phyloP scores from a whole-genome alignment of 2,329 filamentous ascomycete genomes.

The Colletotrichum neosansevieriae region DNA sequence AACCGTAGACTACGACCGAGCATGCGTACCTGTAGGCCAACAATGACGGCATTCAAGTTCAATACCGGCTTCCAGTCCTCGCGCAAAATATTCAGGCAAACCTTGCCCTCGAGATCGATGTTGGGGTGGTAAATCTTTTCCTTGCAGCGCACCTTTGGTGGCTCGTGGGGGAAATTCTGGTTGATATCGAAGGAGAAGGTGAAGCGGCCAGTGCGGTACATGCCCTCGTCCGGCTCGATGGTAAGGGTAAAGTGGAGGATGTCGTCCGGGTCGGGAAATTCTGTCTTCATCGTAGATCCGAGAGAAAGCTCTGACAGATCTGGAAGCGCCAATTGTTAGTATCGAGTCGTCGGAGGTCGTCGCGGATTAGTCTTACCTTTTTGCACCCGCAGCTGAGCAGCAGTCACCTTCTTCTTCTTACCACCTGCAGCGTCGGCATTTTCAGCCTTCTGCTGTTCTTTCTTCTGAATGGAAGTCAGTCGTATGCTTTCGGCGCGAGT shows the following conservation, averaged over 20 bases:
- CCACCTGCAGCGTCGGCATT: constrained; percentile 80
- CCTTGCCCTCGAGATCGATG: constrained; percentile 97
- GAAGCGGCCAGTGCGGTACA: constrained; percentile 90
- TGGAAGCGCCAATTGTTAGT: constrained; percentile 50
- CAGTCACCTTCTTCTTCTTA: constrained; percentile 99
- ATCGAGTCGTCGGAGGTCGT: constrained; percentile 3
- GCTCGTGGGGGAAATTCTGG: constrained; percentile 96
- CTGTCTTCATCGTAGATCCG: constrained; percentile 82
- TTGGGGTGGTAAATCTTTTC: constrained; percentile 99
- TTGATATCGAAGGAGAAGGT: constrained; percentile 93
- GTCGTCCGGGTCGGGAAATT: constrained; percentile 86
- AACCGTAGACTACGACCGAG: too few relatives aligned
- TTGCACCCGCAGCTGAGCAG: constrained; percentile 93
- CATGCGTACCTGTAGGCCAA: constrained; percentile 81
- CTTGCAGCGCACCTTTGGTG: constrained; percentile 95
- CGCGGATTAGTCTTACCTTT: constrained; percentile 74
- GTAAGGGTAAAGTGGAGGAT: constrained; percentile 86
- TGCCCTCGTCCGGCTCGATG: constrained; percentile 86
- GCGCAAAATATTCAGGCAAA: constrained; percentile 95
- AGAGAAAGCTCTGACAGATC: constrained; percentile 86
- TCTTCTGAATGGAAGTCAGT: constrained; percentile 72
- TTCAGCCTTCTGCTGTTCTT: constrained; percentile 95
- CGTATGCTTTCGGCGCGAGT: neutral
- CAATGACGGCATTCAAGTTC: constrained; percentile 96
- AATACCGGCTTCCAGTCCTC: constrained; percentile 99